Base-by-base conservation (phyloP, 208 protist species). In the Zelonia costaricensis region DNA sequence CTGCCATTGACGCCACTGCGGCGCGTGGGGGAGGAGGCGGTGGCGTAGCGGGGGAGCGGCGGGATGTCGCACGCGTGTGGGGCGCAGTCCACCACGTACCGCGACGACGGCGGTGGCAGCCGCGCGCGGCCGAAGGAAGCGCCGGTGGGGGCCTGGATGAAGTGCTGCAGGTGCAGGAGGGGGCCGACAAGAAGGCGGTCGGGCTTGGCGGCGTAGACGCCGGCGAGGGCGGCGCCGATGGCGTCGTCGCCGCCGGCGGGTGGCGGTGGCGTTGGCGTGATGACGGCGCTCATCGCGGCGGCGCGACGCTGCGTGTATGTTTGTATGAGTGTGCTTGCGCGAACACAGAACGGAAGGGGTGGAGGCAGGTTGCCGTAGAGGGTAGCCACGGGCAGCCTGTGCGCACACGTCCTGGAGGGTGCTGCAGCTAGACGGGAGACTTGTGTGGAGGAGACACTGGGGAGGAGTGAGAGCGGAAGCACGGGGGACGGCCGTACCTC, bases 61-160 rank as follows among this genome's bases (percentile, higher is more conserved):
- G 66, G 56, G 23, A 61, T 4, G 46, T 56, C 61, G 30, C 43
- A 30, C 3, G 48, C 18, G 31, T 62, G 45, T 7, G 59, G 57
- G 0, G 70, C 54, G 39, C 75, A 81, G 59, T 63, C 66, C 2
- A 76, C 48, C 12, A 76, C 51, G 49, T 69, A 73, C 15, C 75
- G 67, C 30, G 42, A 30, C 25, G 47, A 28, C 16, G 39, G 27
- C 13, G 51, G 43, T 0, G 62, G 65, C n/a, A 76, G 49, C 15
- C 18, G 20, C 13, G 35, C 16, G n/a, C 7, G 22, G 0, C 38
- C 53, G 46, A 81, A 76, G 12, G 18, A 1, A 4, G 45, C 15
- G 9, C 61, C 74, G 16, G 48, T 44, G 1, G 53, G 38, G 15
- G 18, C 31, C 5, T 30, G 16, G 13, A 71, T 9, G 40, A 75